Evolutionary conservation across 2,329 filamentous ascomycete genomes (phyloP).

Genomic region (Fusarium solani-melongenae): DNA sequence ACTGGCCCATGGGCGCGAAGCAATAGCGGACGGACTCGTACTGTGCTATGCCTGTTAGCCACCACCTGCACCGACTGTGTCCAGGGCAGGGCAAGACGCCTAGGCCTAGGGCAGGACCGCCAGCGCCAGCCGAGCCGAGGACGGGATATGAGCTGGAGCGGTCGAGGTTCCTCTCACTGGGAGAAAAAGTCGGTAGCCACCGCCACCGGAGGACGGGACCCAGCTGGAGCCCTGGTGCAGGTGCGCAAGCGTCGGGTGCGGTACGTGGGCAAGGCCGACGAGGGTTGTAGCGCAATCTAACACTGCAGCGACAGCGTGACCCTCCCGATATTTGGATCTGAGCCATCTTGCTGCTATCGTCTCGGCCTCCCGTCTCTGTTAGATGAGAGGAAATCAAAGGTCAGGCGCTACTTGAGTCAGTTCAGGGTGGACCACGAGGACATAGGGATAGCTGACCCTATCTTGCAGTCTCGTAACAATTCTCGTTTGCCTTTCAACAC

Average conservation of each 20-base stretch:
- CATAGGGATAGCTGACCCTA: conserved; percentile 3
- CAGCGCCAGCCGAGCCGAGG: neutral
- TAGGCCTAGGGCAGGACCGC: neutral
- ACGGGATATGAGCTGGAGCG: conserved; percentile 10
- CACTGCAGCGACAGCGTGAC: conserved; percentile 38
- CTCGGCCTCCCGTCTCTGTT: conserved; percentile 32
- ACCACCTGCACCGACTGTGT: neutral
- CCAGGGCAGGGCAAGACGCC: neutral
- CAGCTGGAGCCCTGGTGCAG: neutral
- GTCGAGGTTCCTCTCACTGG: conserved; percentile 1
- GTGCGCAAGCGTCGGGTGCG: neutral
- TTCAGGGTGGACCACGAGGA: conserved; percentile 29
- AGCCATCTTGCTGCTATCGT: conserved; percentile 33
- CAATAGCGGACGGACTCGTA: neutral
- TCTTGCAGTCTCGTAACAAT: conserved; percentile 14
- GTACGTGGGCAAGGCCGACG: neutral
- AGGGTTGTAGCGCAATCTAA: conserved; percentile 35
- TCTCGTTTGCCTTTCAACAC: conserved; percentile 3
- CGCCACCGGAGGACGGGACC: conserved; percentile 19
- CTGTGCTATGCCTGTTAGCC: neutral
- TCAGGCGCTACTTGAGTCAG: conserved; percentile 41
- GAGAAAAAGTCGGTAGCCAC: conserved; percentile 30
- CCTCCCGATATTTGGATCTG: conserved; percentile 33
- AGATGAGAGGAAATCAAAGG: conserved; percentile 37
- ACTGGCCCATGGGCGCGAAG: neutral